phyloP scores from a whole-genome alignment of 257 asterid genomes.

The Catharanthus roseus region DNA sequence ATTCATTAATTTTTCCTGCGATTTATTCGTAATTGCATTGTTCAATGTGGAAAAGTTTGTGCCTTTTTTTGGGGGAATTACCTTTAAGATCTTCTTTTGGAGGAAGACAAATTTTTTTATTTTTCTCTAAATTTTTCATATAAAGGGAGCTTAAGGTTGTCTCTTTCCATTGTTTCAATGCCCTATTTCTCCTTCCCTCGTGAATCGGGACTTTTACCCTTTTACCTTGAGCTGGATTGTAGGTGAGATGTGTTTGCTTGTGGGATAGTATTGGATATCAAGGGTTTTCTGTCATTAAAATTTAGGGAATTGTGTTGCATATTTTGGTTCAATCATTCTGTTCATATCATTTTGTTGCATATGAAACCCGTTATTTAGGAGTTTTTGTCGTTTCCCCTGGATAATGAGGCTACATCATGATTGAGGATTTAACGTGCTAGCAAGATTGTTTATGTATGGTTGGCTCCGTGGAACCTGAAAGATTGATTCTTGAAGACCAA shows the following conservation, averaged over 20 bases:
- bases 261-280: slow-evolving; percentile 1
- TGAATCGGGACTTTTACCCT: not conserved
- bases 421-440: too few species aligned
- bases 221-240: not conserved
- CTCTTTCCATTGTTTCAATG: not conserved
- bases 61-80: not conserved
- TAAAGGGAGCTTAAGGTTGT: not conserved
- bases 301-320: not conserved
- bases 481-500: too few species aligned
- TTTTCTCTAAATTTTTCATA: not conserved
- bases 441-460: too few species aligned
- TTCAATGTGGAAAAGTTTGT: slow-evolving; percentile 5
- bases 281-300: not conserved
- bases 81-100: slow-evolving; percentile 9
- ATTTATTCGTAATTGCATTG: not conserved
- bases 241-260: not conserved
- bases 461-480: too few species aligned
- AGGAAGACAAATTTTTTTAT: not conserved
- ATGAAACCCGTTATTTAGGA: too few species aligned
- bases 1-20: not conserved
- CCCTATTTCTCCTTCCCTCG: not conserved
- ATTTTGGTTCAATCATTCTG: not conserved
- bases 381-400: not conserved
- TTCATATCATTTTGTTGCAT: not conserved
- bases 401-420: too few species aligned